A percentile compares a stretch with the other conserved stretches of the same genome.
Conservation (phyloP, 768 basidiomycete genomes). For the Strobilomyces dryophilus region DNA sequence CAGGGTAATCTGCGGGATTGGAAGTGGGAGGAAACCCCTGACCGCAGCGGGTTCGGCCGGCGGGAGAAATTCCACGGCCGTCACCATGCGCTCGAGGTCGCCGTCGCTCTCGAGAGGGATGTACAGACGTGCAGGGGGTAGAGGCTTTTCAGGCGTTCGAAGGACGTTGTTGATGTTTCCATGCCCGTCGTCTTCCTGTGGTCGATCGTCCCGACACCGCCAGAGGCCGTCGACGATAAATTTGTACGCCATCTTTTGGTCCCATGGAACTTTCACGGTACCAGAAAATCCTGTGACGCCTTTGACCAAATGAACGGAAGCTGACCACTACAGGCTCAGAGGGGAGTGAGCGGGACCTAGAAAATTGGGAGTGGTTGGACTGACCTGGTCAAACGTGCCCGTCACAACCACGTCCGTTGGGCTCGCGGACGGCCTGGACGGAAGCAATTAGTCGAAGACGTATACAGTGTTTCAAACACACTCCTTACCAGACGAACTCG, state of each 20-base stretch:
- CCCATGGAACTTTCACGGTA: conserved; percentile 54
- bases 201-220: conserved; percentile 48
- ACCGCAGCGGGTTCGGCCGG: conserved; percentile 6
- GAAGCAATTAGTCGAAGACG: conserved; percentile 4
- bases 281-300: conserved; percentile 53
- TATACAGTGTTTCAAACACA: conserved; percentile 10
- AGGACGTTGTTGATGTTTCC: conserved; percentile 74
- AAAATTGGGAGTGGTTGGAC: conserved; percentile 18
- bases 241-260: conserved; percentile 65
- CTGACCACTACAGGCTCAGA: conserved; percentile 49
- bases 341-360: conserved; percentile 2
- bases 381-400: conserved; percentile 75
- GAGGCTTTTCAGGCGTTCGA: conserved; percentile 46
- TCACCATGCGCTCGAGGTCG: conserved; percentile 24
- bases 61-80: conserved; percentile 21
- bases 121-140: conserved; percentile 7
- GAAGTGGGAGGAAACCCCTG: conserved; percentile 10
- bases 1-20: conserved; percentile 19
- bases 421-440: conserved; percentile 52
- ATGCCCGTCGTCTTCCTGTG: conserved; percentile 54
- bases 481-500: conserved; percentile 47
- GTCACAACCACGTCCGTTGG: conserved; percentile 63
- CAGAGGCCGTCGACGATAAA: conserved; percentile 76
- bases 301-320: conserved; percentile 51
- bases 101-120: conserved; percentile 11